Conservation (phyloP, 768 basidiomycete species). For the Podaxis sp. region DNA sequence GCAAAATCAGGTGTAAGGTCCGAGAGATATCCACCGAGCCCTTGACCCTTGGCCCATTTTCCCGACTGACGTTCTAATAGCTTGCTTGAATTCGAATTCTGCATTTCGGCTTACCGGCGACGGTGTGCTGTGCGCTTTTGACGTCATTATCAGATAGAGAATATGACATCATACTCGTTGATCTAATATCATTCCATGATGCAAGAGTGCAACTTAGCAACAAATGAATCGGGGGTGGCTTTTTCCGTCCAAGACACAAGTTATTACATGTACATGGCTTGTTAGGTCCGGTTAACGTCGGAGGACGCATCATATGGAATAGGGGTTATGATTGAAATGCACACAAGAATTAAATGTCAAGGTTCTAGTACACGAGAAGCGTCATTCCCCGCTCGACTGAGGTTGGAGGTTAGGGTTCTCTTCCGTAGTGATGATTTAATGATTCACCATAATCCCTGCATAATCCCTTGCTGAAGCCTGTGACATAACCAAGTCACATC, state of each 20-base stretch:
- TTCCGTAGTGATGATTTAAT: too few relatives aligned
- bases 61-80: neutral
- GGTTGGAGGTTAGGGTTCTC: too few relatives aligned
- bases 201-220: constrained; percentile 6
- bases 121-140: constrained; percentile 3
- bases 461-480: too few relatives aligned
- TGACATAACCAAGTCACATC: too few relatives aligned
- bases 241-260: neutral
- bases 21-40: neutral
- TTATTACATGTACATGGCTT: neutral
- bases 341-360: too few relatives aligned
- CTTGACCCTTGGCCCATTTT: constrained; percentile 5
- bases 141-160: constrained; percentile 2
- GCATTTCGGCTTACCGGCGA: neutral
- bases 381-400: too few relatives aligned
- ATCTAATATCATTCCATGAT: neutral
- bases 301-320: neutral
- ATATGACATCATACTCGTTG: constrained; percentile 8
- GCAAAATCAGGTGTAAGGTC: neutral
- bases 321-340: neutral
- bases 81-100: neutral
- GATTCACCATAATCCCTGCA: too few relatives aligned
- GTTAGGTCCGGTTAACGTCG: neutral
- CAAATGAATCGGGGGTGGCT: neutral
- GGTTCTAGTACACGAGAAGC: too few relatives aligned